phyloP scores from a whole-genome alignment of 331 rosid species.

The Spiraea crenata region DNA sequence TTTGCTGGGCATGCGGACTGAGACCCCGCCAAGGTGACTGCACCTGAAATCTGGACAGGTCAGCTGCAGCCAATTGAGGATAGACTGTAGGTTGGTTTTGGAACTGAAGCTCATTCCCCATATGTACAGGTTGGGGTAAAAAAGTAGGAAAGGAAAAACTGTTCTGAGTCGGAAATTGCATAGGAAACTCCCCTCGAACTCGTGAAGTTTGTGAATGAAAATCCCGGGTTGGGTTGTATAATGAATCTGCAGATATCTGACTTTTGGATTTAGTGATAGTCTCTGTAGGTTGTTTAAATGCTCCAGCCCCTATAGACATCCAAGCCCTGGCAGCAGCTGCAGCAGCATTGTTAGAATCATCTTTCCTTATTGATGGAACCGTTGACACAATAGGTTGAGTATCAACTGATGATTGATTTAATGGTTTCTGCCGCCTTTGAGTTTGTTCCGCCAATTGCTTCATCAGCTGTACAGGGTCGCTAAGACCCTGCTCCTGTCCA shows the following conservation, averaged over 20 bases:
- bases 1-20: conserved; percentile 57
- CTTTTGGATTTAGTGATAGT: conserved; percentile 47
- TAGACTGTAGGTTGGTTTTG: conserved; percentile 49
- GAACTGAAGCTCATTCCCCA: conserved; percentile 43
- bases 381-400: conserved; percentile 41
- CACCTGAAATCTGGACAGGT: conserved; percentile 66
- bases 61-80: conserved; percentile 58
- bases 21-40: conserved; percentile 64
- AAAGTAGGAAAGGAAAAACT: conserved; percentile 53
- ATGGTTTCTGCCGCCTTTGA: conserved; percentile 55
- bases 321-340: conserved; percentile 82
- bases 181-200: conserved; percentile 51
- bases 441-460: conserved; percentile 57
- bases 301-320: conserved; percentile 87
- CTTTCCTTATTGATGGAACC: conserved; percentile 53
- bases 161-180: conserved; percentile 56
- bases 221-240: conserved; percentile 56
- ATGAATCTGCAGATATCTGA: conserved; percentile 64
- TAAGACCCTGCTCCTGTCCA: conserved; percentile 50
- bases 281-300: conserved; percentile 55
- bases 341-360: conserved; percentile 61
- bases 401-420: conserved; percentile 44
- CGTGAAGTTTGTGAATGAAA: conserved; percentile 54
- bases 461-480: conserved; percentile 60
- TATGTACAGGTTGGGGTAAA: conserved; percentile 44